Evolutionary conservation across 2,329 filamentous ascomycete genomes (phyloP).

Genomic region (Akanthomyces muscarius): DNA sequence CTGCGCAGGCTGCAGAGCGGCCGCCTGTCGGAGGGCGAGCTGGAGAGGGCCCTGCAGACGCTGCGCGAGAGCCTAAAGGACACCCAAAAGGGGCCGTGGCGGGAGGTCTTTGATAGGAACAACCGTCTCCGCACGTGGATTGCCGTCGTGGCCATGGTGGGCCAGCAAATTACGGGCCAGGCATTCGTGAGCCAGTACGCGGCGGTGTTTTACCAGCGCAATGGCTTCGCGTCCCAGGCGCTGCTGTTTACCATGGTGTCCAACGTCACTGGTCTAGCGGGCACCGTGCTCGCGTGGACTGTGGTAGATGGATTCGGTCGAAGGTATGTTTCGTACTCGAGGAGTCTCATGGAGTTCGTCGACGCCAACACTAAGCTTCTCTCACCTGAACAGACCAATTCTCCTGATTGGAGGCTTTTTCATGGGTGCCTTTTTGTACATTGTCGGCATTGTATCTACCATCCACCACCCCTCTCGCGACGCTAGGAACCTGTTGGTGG

Average conservation of each 20-base stretch:
- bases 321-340: background rate
- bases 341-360: background rate
- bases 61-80: conserved; percentile 20
- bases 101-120: conserved; percentile 22
- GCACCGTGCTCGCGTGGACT: conserved; percentile 22
- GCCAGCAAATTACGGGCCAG: conserved; percentile 32
- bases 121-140: conserved; percentile 25
- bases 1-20: conserved; percentile 30
- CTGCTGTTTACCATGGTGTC: conserved; percentile 26
- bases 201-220: conserved; percentile 27
- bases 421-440: conserved; percentile 26
- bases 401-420: conserved; percentile 23
- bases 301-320: conserved; percentile 25
- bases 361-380: background rate
- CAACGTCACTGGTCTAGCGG: conserved; percentile 17
- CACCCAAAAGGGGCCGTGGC: conserved; percentile 22
- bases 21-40: conserved; percentile 25
- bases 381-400: conserved; percentile 19
- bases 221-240: conserved; percentile 24
- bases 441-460: conserved; percentile 21
- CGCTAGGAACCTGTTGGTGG: conserved; percentile 21
- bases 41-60: conserved; percentile 22
- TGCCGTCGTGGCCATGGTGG: conserved; percentile 28
- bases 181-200: conserved; percentile 28
- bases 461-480: conserved; percentile 5